Percentiles rank a stretch among this genome's conserved stretches.
Conservation (phyloP, 2,329 filamentous ascomycete species). For the Hypoxylon sp. region DNA sequence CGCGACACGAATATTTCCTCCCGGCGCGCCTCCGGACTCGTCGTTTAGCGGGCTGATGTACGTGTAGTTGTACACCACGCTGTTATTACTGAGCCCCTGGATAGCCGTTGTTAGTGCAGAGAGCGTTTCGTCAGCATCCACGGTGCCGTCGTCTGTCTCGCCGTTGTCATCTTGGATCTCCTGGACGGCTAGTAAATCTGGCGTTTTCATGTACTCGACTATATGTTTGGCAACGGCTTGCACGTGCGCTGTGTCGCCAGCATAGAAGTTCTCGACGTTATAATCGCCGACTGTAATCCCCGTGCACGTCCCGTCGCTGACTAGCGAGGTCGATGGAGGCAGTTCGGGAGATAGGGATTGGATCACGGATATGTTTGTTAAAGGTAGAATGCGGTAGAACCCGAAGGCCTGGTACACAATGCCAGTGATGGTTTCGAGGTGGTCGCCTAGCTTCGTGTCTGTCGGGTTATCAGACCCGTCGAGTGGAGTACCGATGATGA, state of each 20-base stretch:
- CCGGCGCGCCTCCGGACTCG: slow-evolving; percentile 75
- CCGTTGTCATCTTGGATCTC: slow-evolving; percentile 80
- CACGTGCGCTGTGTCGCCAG: slow-evolving; percentile 67
- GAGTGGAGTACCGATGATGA: slow-evolving; percentile 75
- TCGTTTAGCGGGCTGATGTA: slow-evolving; percentile 73
- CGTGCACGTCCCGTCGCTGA: slow-evolving; percentile 69
- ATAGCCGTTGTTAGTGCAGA: slow-evolving; percentile 69
- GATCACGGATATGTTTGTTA: slow-evolving; percentile 68
- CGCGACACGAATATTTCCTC: slow-evolving; percentile 79
- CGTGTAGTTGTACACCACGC: slow-evolving; percentile 70
- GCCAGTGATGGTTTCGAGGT: slow-evolving; percentile 76
- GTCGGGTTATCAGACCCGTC: slow-evolving; percentile 74
- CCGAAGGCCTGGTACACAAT: slow-evolving; percentile 76
- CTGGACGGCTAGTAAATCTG: slow-evolving; percentile 77
- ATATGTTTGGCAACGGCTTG: slow-evolving; percentile 75
- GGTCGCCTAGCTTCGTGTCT: slow-evolving; percentile 75
- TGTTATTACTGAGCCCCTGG: slow-evolving; percentile 57
- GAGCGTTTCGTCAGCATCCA: slow-evolving; percentile 72
- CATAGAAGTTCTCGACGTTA: slow-evolving; percentile 78
- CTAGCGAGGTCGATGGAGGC: slow-evolving; percentile 67
- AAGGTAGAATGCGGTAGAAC: slow-evolving; percentile 77
- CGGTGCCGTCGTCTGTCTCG: slow-evolving; percentile 70
- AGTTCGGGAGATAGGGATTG: slow-evolving; percentile 62
- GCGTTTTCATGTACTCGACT: slow-evolving; percentile 72
- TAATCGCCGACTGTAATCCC: slow-evolving; percentile 76